Evolutionary conservation across 495 filamentous ascomycete genomes (phyloP).

Genomic region (Collariella sp.): DNA sequence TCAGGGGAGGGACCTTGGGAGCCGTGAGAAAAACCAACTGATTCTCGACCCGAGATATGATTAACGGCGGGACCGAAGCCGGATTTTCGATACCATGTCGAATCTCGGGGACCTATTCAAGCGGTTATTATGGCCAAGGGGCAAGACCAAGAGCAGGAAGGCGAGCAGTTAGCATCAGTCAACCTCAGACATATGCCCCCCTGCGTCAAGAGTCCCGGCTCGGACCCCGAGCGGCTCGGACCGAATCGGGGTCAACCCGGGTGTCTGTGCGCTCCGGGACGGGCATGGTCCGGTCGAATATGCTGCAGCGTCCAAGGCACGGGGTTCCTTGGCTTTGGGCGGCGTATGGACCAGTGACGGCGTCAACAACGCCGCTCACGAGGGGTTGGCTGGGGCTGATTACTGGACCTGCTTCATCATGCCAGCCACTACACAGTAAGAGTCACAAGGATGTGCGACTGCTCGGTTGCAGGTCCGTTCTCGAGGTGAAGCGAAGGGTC

Average conservation of each 20-base stretch:
- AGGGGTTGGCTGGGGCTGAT: too few species aligned
- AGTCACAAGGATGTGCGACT: neutral
- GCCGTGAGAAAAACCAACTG: neutral
- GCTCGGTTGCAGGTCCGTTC: neutral
- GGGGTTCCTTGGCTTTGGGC: neutral
- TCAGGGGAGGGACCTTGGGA: neutral
- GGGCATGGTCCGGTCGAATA: constrained; percentile 5
- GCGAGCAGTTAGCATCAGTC: too few species aligned
- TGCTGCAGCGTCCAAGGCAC: constrained; percentile 3
- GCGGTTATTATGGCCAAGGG: too few species aligned
- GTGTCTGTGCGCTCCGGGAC: constrained; percentile 6
- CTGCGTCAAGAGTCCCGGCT: neutral
- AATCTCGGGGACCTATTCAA: too few species aligned
- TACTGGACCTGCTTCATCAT: neutral
- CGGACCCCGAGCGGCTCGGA: neutral
- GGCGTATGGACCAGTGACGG: too few species aligned
- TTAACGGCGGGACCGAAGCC: neutral
- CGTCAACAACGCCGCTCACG: too few species aligned
- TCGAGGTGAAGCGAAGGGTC: too few species aligned
- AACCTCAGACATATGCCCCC: too few species aligned
- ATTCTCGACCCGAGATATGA: neutral
- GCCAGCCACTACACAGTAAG: too few species aligned
- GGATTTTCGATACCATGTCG: too few species aligned
- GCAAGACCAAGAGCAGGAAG: too few species aligned
- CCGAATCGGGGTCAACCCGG: neutral